Percentiles rank a stretch among this genome's conserved stretches.
Evolutionary conservation across 148 eudicot genomes (phyloP).

Genomic region (Nepenthes mirabilis): DNA sequence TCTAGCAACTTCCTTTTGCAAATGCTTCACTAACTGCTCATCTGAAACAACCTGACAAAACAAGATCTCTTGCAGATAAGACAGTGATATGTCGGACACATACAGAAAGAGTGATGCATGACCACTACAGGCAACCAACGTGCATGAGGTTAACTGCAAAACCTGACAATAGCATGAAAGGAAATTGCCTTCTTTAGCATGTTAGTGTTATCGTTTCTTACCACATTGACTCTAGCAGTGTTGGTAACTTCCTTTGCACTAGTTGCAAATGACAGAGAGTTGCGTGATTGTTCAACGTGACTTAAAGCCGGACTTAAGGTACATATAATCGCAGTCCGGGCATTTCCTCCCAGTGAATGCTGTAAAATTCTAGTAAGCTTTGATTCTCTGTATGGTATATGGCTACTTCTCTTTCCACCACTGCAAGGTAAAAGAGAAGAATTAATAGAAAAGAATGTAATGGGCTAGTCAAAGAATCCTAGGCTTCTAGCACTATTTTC

Average conservation of each 20-base stretch:
- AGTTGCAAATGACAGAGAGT: constrained; percentile 84
- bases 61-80: constrained; percentile 2
- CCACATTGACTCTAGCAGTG: constrained; percentile 90
- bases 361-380: constrained; percentile 94
- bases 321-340: constrained; percentile 95
- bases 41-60: constrained; percentile 63
- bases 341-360: constrained; percentile 93
- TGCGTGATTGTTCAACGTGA: constrained; percentile 90
- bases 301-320: constrained; percentile 95
- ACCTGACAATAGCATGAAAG: not conserved
- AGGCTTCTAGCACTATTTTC: too few relatives aligned
- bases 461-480: not conserved
- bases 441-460: not conserved
- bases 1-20: constrained; percentile 87
- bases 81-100: not conserved
- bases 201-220: constrained; percentile 9
- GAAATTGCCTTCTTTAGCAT: not conserved
- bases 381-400: constrained; percentile 94
- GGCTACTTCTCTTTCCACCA: constrained; percentile 67
- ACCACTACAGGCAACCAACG: not conserved
- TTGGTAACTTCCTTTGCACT: constrained; percentile 95
- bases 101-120: not conserved
- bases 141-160: not conserved
- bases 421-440: constrained; percentile 27
- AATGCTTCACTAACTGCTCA: constrained; percentile 70